phyloP scores from a whole-genome alignment of 306 rosid species.

The Quercus parvula region DNA sequence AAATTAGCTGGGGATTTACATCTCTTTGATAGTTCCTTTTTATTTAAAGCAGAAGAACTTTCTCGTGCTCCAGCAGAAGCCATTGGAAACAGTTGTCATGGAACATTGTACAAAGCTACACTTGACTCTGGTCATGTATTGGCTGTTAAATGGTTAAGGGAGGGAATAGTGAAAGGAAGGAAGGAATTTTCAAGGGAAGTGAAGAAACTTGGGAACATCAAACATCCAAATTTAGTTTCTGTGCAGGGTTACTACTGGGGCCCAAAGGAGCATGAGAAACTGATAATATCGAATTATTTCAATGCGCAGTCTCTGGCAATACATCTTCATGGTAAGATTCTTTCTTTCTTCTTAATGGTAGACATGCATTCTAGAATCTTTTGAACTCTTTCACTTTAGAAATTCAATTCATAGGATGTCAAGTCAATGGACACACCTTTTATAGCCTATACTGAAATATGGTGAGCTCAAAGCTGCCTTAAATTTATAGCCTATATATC shows the following conservation, averaged over 20 bases:
- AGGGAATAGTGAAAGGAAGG: conserved; percentile 76
- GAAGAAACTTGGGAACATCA: conserved; percentile 72
- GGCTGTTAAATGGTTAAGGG: conserved; percentile 73
- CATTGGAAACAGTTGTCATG: conserved; percentile 78
- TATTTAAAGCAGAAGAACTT: conserved; percentile 71
- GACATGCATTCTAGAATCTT: conserved; percentile 2
- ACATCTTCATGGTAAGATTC: conserved; percentile 61
- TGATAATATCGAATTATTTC: conserved; percentile 58
- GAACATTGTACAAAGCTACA: conserved; percentile 69
- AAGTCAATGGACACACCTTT: background rate
- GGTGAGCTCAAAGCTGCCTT: background rate
- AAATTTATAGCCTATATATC: background rate
- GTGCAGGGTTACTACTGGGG: conserved; percentile 73
- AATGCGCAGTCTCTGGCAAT: conserved; percentile 66
- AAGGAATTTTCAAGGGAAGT: conserved; percentile 75
- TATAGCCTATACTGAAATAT: background rate
- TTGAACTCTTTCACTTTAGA: background rate
- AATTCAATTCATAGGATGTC: background rate
- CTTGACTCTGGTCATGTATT: conserved; percentile 60
- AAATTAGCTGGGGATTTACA: conserved; percentile 62
- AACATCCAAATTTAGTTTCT: conserved; percentile 69
- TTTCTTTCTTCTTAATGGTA: background rate
- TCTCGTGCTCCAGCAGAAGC: conserved; percentile 71
- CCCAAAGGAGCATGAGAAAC: conserved; percentile 67
- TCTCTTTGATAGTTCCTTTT: conserved; percentile 60